Evolutionary conservation across 148 eudicot genomes (phyloP), one percentile per base, ranked within the genome.

Genomic region (Vaccinium myrtillus): DNA sequence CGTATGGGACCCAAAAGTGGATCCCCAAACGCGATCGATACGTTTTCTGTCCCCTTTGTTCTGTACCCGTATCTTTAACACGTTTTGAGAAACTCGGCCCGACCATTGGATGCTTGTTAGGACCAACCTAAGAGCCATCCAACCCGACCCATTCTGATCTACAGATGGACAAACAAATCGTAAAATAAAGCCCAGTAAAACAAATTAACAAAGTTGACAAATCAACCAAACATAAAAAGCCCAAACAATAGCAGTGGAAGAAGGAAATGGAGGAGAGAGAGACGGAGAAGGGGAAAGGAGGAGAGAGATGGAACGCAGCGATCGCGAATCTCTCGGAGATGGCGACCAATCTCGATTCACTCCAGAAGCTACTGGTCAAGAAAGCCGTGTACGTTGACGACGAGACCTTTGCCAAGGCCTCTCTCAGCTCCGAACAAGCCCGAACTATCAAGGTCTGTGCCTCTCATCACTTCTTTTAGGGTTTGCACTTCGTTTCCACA

Each of bases 311-410:
- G 98, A 90, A 79, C 67, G 88, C 91, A 8, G 96, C 98, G 77
- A 89, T 95, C 86, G 85, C 90, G 6, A 97, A 97, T 91, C 84
- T 97, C 30, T 86, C 93, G 18, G 98, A 94, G 84, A 97, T 91
- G 90, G 83, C 96, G 23, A 69, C 86, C 50, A 95, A 95, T 90
- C 85, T 97, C 27, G 96, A 92, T 56, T 94, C 99, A 0, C 90
- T 97, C 12, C 94, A 95, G 50, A 97, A 93, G 84, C 87, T 97
- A 50, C 92, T 95, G 55, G 50, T 91, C 30, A 91, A 94, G 77
- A 94, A 97, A 87, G 98, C 96, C 4, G 98, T 97, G 4, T 97
- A 91, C 79, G 95, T 97, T 51, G 98, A 97, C 71, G 94, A 92
- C 4, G 95, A 94, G 19, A 91, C 96, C 84, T 97, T 91, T 83